Evolutionary conservation across 129 eudicot genomes (phyloP), one percentile per base, ranked within the genome.

Genomic region (Flaveria robusta): DNA sequence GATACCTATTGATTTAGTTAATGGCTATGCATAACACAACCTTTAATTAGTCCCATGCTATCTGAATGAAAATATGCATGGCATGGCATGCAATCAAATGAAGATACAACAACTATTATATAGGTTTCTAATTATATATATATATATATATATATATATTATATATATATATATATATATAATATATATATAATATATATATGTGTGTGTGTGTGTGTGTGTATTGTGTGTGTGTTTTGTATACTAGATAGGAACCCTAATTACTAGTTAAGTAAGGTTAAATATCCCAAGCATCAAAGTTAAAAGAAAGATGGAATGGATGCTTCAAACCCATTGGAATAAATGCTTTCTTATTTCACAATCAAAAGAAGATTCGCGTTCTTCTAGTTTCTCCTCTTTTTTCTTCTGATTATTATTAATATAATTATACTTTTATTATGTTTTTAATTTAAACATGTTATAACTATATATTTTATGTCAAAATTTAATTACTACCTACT

Each of bases 261-360:
- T 5, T 70, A 70, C 43, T 68, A 24, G 26, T 8, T 10, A 81
- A 59, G 65, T 69, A 58, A 49, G 76, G 58, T 60, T 58, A 49
- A 68, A 60, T 68, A 81, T 69, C 71, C 52, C 12, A 59, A 81
- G 71, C 76, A 81, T 68, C 72, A 65, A 66, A 24, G 7, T 9
- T 68, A 45, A 74, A 74, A 67, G 70, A 74, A 68, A 23, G 62
- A 80, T 64, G 79, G 52, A 72, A 73, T 74, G 49, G 79, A 80
- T 68, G 79, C 69, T 63, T 67, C 75, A 81, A 62, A 76, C 79
- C 75, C 59, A 70, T 79, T 18, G 82, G 91, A 91, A 88, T 86
- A 86, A 77, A 83, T 91, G 85, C 94, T 91, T 88, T 84, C 97
- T 88, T 88, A 80, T 82, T 85, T 83, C 71, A 80, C 90, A 86